Percentiles rank a stretch among this genome's conserved stretches.
Evolutionary conservation across 129 eudicot genomes (phyloP).

Genomic region (Deinandra increscens): DNA sequence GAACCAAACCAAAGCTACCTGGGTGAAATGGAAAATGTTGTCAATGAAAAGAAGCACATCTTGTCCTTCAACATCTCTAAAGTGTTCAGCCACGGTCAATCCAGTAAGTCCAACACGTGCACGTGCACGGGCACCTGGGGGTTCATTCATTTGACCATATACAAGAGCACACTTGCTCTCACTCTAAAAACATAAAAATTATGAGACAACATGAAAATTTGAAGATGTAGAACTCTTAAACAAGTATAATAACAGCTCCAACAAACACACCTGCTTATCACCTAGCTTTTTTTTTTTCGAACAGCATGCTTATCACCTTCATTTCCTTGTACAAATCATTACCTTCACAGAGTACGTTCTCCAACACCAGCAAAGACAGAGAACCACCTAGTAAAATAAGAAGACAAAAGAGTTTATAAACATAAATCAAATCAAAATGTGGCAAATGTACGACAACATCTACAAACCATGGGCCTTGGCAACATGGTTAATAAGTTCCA

Average conservation of each 20-base stretch:
- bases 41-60: conserved; percentile 91
- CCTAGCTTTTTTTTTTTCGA: conserved; percentile 29
- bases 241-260: background rate
- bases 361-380: conserved; percentile 92
- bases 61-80: conserved; percentile 96
- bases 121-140: conserved; percentile 99
- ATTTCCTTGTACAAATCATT: conserved; percentile 78
- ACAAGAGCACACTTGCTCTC: conserved; percentile 97
- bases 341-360: conserved; percentile 84
- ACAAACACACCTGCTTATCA: conserved; percentile 51
- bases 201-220: background rate
- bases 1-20: conserved; percentile 43
- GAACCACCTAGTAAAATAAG: conserved; percentile 55
- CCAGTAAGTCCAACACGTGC: conserved; percentile 97
- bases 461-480: conserved; percentile 84
- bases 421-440: background rate
- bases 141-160: conserved; percentile 95
- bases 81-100: conserved; percentile 91
- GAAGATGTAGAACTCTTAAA: background rate
- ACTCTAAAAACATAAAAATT: conserved; percentile 31
- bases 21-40: conserved; percentile 92
- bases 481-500: conserved; percentile 90
- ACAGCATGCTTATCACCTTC: too few relatives aligned
- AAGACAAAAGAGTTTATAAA: background rate
- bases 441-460: background rate